Evolutionary conservation across 768 basidiomycete species (phyloP), one percentile per base, ranked within the genome.

Genomic region (Tylopilus sp.): DNA sequence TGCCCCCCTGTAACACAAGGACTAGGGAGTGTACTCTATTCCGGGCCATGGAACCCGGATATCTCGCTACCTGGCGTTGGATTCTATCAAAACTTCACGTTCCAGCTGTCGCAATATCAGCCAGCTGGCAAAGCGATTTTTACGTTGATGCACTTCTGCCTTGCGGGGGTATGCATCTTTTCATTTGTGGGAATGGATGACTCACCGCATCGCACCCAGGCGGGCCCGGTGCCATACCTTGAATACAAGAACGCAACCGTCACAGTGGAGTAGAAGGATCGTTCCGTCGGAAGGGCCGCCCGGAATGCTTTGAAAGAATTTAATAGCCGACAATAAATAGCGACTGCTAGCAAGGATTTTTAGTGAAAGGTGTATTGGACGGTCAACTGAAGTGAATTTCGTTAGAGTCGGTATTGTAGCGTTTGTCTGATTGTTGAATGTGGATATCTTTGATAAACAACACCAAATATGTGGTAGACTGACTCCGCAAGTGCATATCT

Each of bases 11-110:
- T 56, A 6, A 17, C 55, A 12, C 45, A 55, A 1, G 54, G 2
- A 18, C 58, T 65, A 13, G 63, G 57, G 3, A 52, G 41, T 10
- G 52, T 57, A 2, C 53, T 59, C 17, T 61, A 63, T 31, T 60
- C 65, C 8, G 63, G 63, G 8, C 35, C 50, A 6, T 61, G 53
- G 57, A 41, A 53, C 9, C 58, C 51, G 12, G 6, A 26, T n/a
- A 50, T 40, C 28, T 22, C 44, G 11, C 25, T 23, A 4, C 46
- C 48, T 22, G 44, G 36, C 6, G 22, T 50, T 5, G 60, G 55
- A 28, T 50, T 39, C 48, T 64, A 67, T 42, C 57, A 58, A 33
- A 65, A 57, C 48, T 58, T 66, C 18, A 56, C 56, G 8, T 47
- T 58, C 30, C 31, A 13, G 8, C 38, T 47, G 31, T 38, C 53